Percentiles rank a stretch among this genome's conserved stretches.
These are phyloP conservation scores for Drechslerella dactyloides DNA, from an alignment of 2,329 filamentous ascomycete genomes.

Conservation along the genomic window DNA sequence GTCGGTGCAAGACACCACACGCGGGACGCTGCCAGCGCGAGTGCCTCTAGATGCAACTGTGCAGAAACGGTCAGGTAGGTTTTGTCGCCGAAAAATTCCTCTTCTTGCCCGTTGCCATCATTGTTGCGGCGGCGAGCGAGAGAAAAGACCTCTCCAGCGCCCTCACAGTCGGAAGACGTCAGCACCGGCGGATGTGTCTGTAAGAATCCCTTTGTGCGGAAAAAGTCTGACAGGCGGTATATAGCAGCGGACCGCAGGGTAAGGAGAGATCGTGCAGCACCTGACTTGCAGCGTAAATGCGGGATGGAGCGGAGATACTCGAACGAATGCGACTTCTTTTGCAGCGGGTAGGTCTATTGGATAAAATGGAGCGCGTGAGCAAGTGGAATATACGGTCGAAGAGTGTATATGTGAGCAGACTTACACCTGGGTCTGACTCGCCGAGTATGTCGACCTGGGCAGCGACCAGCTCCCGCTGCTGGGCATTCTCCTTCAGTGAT, in stretches of 20 bases:
- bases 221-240: conserved; percentile 75
- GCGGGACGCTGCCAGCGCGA: conserved; percentile 83
- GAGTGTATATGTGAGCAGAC: not conserved
- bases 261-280: conserved; percentile 78
- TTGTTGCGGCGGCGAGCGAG: conserved; percentile 26
- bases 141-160: conserved; percentile 88
- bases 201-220: conserved; percentile 72
- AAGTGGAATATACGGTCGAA: not conserved
- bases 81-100: conserved; percentile 77
- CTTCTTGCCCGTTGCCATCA: conserved; percentile 53
- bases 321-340: conserved; percentile 92
- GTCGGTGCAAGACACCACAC: conserved; percentile 95
- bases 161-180: conserved; percentile 96
- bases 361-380: conserved; percentile 16
- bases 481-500: conserved; percentile 70
- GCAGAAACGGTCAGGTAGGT: conserved; percentile 96
- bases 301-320: conserved; percentile 88
- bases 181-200: conserved; percentile 93
- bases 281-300: conserved; percentile 82
- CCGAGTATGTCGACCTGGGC: conserved; percentile 73
- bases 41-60: conserved; percentile 90
- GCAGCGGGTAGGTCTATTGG: conserved; percentile 80
- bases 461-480: conserved; percentile 82
- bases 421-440: conserved; percentile 77
- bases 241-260: conserved; percentile 83